Evolutionary conservation across 352 stramenopile genomes (phyloP).

Genomic region (Phytophthora litchii): DNA sequence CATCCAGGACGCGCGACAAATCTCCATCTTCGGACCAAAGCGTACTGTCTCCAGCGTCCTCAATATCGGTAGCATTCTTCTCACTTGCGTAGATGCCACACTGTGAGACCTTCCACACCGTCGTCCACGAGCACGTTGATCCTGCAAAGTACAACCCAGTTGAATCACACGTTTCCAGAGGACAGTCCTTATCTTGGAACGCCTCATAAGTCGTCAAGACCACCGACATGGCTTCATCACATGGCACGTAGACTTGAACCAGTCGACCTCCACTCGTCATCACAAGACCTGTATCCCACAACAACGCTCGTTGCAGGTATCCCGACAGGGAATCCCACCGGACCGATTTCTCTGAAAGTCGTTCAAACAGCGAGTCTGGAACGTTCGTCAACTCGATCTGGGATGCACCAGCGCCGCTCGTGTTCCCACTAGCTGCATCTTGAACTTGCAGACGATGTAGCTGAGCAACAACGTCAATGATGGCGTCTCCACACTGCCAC

Average conservation of each 20-base stretch:
- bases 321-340: slow-evolving; percentile 42
- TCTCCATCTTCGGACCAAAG: slow-evolving; percentile 53
- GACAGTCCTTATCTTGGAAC: slow-evolving; percentile 32
- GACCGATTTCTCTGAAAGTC: slow-evolving; percentile 33
- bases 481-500: slow-evolving; percentile 7
- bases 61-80: slow-evolving; percentile 29
- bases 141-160: slow-evolving; percentile 42
- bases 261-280: slow-evolving; percentile 38
- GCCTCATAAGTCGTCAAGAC: slow-evolving; percentile 50
- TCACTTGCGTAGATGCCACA: slow-evolving; percentile 37
- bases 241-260: slow-evolving; percentile 55
- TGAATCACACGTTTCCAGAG: slow-evolving; percentile 35
- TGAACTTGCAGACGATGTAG: slow-evolving; percentile 27
- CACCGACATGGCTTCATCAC: slow-evolving; percentile 50
- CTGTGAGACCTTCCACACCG: slow-evolving; percentile 30
- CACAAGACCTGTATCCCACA: slow-evolving; percentile 61
- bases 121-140: slow-evolving; percentile 32
- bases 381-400: slow-evolving; percentile 32
- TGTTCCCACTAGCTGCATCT: background rate
- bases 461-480: slow-evolving; percentile 31
- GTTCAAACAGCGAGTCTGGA: slow-evolving; percentile 26
- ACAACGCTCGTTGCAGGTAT: slow-evolving; percentile 53
- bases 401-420: background rate
- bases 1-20: slow-evolving; percentile 32
- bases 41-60: slow-evolving; percentile 21